Conservation (phyloP, 495 filamentous ascomycete species). For the Zalerion maritima region DNA sequence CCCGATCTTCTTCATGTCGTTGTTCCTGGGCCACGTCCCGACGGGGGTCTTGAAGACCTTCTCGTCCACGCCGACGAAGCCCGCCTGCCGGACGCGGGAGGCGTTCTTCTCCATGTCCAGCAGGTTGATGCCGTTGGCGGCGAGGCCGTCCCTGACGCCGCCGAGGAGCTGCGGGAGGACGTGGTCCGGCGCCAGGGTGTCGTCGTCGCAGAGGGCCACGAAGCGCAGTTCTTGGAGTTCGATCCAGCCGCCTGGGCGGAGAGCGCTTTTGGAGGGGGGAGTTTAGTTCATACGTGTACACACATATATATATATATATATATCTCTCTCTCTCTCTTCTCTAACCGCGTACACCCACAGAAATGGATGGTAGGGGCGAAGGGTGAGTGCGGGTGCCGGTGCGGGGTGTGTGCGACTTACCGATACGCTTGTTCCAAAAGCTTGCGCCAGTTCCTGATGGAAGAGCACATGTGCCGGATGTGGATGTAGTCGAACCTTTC, state of each 20-base stretch:
- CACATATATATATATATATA: no score
- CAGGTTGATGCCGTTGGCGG: constrained; percentile 23
- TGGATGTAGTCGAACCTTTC: constrained; percentile 46
- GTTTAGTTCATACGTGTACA: no score
- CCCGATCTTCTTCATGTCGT: constrained; percentile 36
- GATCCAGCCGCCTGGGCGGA: constrained; percentile 38
- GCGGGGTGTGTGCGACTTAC: constrained; percentile 11
- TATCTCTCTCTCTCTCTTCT: no score
- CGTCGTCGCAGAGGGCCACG: constrained; percentile 28
- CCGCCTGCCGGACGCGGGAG: constrained; percentile 34
- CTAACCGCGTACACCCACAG: no score
- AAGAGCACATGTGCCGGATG: constrained; percentile 29
- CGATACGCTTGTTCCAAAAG: constrained; percentile 23
- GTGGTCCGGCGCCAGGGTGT: constrained; percentile 17
- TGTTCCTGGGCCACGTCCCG: constrained; percentile 45
- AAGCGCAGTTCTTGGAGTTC: constrained; percentile 36
- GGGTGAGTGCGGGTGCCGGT: not conserved
- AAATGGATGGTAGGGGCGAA: no score
- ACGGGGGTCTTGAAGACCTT: constrained; percentile 36
- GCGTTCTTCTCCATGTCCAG: constrained; percentile 31
- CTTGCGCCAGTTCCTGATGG: constrained; percentile 32
- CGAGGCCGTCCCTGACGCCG: constrained; percentile 15
- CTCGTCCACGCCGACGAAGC: constrained; percentile 47
- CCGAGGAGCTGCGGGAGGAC: constrained; percentile 15
- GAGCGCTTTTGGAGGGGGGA: constrained; percentile 15